These are phyloP conservation scores for Populus davidiana DNA, from an alignment of 345 rosid genomes.

Conservation along the genomic window DNA sequence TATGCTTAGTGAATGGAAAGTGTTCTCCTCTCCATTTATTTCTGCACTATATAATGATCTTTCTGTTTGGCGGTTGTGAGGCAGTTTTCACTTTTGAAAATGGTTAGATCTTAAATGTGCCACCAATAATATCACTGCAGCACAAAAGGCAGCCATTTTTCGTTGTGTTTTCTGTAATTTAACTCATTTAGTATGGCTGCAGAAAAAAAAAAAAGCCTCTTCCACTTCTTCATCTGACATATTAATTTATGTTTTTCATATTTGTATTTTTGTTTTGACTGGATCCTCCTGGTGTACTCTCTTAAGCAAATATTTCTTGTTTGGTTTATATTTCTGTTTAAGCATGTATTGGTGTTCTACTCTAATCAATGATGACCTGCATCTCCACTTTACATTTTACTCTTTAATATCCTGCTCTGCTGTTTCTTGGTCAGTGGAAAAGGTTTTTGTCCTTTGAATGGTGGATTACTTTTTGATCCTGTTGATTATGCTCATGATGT, in stretches of 20 bases:
- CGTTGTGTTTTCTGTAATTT: not conserved
- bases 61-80: not conserved
- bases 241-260: not conserved
- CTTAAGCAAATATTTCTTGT: not conserved
- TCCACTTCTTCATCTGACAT: not conserved
- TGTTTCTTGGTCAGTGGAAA: not conserved
- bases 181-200: not conserved
- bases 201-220: not conserved
- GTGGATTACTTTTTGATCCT: not conserved
- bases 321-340: not conserved
- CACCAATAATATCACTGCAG: not conserved
- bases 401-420: too few relatives aligned
- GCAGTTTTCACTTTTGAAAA: not conserved
- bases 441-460: not conserved
- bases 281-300: not conserved
- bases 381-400: not conserved
- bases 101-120: not conserved
- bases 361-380: not conserved
- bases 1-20: not conserved
- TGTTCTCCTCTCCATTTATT: not conserved
- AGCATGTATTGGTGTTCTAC: not conserved
- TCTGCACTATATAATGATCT: not conserved
- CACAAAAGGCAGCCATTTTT: not conserved
- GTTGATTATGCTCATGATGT: not conserved
- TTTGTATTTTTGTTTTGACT: not conserved